Percentiles rank a stretch among this genome's conserved stretches.
Evolutionary conservation across 345 rosid species (phyloP).

Genomic region (Citrus australasica): DNA sequence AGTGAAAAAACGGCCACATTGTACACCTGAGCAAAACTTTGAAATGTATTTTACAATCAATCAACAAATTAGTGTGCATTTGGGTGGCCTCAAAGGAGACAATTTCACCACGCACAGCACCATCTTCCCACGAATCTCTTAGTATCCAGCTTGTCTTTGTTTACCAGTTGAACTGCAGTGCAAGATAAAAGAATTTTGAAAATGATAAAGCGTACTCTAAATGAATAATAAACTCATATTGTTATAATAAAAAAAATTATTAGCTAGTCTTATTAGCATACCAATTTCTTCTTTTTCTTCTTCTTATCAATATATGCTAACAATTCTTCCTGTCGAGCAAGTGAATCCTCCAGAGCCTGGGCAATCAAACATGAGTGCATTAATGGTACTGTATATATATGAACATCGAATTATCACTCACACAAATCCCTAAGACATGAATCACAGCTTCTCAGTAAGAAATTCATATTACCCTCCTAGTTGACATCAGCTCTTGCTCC

Average conservation of each 20-base stretch:
- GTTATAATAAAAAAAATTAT: neutral
- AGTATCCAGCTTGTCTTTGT: slow-evolving; percentile 15
- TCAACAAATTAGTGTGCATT: slow-evolving; percentile 22
- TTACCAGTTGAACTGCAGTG: slow-evolving; percentile 48
- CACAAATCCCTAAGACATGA: too few relatives aligned
- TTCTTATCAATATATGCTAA: slow-evolving; percentile 75
- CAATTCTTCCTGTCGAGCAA: slow-evolving; percentile 67
- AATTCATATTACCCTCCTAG: slow-evolving; percentile 62
- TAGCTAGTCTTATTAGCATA: slow-evolving; percentile 15
- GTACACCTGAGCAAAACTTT: slow-evolving; percentile 14
- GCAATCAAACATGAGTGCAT: neutral
- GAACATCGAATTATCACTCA: neutral
- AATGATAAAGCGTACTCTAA: neutral
- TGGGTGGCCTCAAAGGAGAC: neutral
- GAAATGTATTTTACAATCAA: slow-evolving; percentile 17
- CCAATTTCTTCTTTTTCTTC: slow-evolving; percentile 82
- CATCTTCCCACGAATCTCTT: slow-evolving; percentile 18
- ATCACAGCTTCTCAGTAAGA: neutral
- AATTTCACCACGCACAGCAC: slow-evolving; percentile 11
- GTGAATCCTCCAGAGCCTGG: slow-evolving; percentile 82
- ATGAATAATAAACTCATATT: neutral
- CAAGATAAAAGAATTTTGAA: slow-evolving; percentile 12
- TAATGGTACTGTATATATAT: neutral
- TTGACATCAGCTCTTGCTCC: slow-evolving; percentile 78
- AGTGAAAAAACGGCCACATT: neutral